Percentiles rank a stretch among this genome's conserved stretches.
These are phyloP conservation scores for Achaetomium macrosporum DNA, from an alignment of 2,329 filamentous ascomycete genomes.

Conservation along the genomic window DNA sequence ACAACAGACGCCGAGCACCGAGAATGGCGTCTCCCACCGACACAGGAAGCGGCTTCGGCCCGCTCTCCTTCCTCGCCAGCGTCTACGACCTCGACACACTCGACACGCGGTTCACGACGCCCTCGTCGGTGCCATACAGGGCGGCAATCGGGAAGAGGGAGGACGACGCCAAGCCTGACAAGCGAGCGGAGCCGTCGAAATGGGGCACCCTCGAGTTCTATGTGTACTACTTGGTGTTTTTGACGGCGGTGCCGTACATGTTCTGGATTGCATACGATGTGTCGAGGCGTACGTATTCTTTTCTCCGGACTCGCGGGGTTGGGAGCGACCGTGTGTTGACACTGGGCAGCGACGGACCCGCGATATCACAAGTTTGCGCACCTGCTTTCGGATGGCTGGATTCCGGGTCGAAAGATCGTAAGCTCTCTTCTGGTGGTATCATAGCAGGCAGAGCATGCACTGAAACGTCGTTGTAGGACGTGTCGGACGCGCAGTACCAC, in stretches of 20 bases:
- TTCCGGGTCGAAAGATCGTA: slow-evolving; percentile 84
- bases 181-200: slow-evolving; percentile 44
- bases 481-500: slow-evolving; percentile 82
- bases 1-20: background rate
- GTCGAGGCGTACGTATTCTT: slow-evolving; percentile 60
- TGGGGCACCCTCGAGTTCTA: slow-evolving; percentile 87
- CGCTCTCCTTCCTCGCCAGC: slow-evolving; percentile 45
- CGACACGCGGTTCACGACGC: slow-evolving; percentile 49
- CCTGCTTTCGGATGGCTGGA: slow-evolving; percentile 77
- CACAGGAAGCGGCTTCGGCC: slow-evolving; percentile 11
- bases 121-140: slow-evolving; percentile 63
- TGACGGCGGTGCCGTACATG: slow-evolving; percentile 70
- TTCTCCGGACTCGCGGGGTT: background rate
- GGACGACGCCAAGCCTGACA: slow-evolving; percentile 34
- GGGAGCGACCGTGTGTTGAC: background rate
- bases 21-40: slow-evolving; percentile 7
- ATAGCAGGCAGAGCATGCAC: background rate
- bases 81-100: slow-evolving; percentile 44
- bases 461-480: slow-evolving; percentile 52
- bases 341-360: slow-evolving; percentile 63
- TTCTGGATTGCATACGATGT: slow-evolving; percentile 84
- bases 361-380: slow-evolving; percentile 69
- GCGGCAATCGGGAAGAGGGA: slow-evolving; percentile 41
- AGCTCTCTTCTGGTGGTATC: slow-evolving; percentile 27
- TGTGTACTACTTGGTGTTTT: slow-evolving; percentile 68